Evolutionary conservation across 805 yeast species (phyloP).

Genomic region (Yamadazyma kitorensis): DNA sequence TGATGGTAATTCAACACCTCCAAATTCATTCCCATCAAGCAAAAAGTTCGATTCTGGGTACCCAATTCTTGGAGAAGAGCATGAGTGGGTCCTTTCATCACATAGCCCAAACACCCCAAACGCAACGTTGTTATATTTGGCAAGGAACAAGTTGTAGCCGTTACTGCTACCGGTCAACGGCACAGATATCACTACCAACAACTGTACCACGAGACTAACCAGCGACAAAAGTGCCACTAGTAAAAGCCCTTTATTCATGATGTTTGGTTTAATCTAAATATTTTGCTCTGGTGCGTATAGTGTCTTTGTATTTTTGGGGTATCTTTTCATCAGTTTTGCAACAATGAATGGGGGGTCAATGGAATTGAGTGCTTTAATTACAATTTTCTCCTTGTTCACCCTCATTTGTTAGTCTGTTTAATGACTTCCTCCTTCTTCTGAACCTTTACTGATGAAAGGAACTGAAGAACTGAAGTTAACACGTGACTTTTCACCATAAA

Average conservation of each 20-base stretch:
- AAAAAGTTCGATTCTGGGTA: conserved; percentile 20
- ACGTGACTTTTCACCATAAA: too few species aligned
- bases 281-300: too few species aligned
- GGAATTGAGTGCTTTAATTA: too few species aligned
- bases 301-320: too few species aligned
- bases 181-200: conserved; percentile 40
- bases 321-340: too few species aligned
- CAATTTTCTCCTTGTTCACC: too few species aligned
- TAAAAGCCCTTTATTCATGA: conserved; percentile 31
- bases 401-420: too few species aligned
- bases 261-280: too few species aligned
- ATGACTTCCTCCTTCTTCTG: too few species aligned
- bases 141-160: conserved; percentile 24
- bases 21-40: conserved; percentile 1
- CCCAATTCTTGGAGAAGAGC: conserved; percentile 37
- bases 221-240: conserved; percentile 26
- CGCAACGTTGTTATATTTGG: conserved; percentile 28
- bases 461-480: too few species aligned
- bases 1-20: conserved; percentile 38
- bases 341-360: too few species aligned
- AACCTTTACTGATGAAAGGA: too few species aligned
- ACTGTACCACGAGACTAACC: conserved; percentile 33
- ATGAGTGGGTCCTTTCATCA: conserved; percentile 21
- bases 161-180: conserved; percentile 33
- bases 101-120: conserved; percentile 47